These are phyloP conservation scores for Umbilicaria muhlenbergii DNA, from an alignment of 495 filamentous ascomycete species.

Conservation along the genomic window DNA sequence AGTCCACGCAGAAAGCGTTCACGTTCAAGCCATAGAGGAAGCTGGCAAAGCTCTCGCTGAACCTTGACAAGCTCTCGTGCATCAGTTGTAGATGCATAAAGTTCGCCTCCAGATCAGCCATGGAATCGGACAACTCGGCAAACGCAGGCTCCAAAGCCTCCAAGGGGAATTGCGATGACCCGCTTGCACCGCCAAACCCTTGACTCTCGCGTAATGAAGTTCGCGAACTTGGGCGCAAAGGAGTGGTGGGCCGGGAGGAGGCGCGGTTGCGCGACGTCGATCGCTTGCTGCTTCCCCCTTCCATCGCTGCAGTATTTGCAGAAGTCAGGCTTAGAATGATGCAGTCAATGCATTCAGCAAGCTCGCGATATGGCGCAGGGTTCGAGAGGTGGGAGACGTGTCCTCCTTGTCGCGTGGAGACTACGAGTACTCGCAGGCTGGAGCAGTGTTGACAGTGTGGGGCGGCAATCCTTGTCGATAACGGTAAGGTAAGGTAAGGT, in stretches of 20 bases:
- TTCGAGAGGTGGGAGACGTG: too few relatives aligned
- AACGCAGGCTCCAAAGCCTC: slow-evolving; percentile 76
- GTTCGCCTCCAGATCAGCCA: slow-evolving; percentile 91
- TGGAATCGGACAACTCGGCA: slow-evolving; percentile 83
- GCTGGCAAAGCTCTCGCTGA: slow-evolving; percentile 89
- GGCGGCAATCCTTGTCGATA: too few relatives aligned
- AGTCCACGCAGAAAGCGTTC: slow-evolving; percentile 98
- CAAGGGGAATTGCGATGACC: slow-evolving; percentile 53
- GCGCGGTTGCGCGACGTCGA: slow-evolving; percentile 14
- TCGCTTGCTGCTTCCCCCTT: slow-evolving; percentile 4
- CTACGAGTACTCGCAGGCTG: too few relatives aligned
- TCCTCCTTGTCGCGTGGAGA: too few relatives aligned
- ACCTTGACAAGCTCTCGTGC: slow-evolving; percentile 88
- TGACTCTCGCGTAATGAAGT: slow-evolving; percentile 66
- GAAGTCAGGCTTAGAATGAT: too few relatives aligned
- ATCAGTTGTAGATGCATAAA: slow-evolving; percentile 95
- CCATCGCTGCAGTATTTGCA: neutral
- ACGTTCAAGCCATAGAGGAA: slow-evolving; percentile 95
- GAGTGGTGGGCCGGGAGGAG: slow-evolving; percentile 76
- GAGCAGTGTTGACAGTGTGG: too few relatives aligned
- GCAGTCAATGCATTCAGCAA: too few relatives aligned
- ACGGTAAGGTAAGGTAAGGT: too few relatives aligned
- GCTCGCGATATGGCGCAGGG: too few relatives aligned
- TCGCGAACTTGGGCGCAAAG: slow-evolving; percentile 79
- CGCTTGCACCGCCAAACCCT: slow-evolving; percentile 29